Base-by-base conservation (phyloP, 257 asterid species). In the Plantago elongata region DNA sequence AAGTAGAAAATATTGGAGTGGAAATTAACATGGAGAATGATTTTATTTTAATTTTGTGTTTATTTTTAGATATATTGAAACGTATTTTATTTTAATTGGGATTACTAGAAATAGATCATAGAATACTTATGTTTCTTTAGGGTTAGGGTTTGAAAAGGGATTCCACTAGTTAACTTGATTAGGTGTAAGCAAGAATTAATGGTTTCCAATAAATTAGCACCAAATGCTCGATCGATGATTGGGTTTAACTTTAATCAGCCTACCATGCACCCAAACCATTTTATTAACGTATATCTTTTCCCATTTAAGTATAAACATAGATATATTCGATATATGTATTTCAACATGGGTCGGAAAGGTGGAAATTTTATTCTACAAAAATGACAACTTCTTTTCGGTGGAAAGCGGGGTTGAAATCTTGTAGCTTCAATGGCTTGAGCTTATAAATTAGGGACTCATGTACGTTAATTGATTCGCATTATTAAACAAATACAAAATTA, bases 111-210 rank as follows among this genome's bases (percentile, higher is more conserved):
- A n/a, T n/a, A n/a, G n/a, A n/a, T n/a, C n/a, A n/a, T n/a, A n/a
- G n/a, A n/a, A n/a, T n/a, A n/a, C n/a, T n/a, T n/a, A n/a, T n/a
- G n/a, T n/a, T n/a, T n/a, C n/a, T n/a, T n/a, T n/a, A n/a, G n/a
- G n/a, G n/a, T n/a, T n/a, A n/a, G n/a, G n/a, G 16, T 47, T 47
- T 47, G 51, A 14, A 47, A 47, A 9, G 15, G 51, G 13, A 47
- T 14, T n/a, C 42, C 60, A 65, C 68, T 55, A 70, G 44, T 64
- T 40, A 71, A 70, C 72, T 72, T 63, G 81, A 81, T 83, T 81
- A 78, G 79, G 85, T 84, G 94, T 76, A 76, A 71, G 79, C 92
- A 79, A 94, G 74, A 79, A 73, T 66, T 75, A 77, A 75, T 75
- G 77, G 67, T 72, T 70, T 66, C 73, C 80, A 68, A 71, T 72